phyloP scores from a whole-genome alignment of 2,329 filamentous ascomycete species.

The Pseudogymnoascus sp. region DNA sequence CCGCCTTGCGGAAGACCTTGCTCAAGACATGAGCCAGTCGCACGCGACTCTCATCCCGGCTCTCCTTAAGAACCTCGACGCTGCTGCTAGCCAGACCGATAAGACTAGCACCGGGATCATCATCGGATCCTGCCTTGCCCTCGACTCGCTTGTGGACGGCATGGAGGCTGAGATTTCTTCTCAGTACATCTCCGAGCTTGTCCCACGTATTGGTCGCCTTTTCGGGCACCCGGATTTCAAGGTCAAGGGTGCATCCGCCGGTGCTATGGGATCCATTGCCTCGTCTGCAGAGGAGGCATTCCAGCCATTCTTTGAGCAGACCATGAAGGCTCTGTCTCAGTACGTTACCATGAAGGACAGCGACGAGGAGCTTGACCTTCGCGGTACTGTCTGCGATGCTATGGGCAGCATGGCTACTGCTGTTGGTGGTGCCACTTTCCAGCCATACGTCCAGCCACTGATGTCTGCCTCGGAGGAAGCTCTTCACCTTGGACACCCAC shows the following conservation, averaged over 20 bases:
- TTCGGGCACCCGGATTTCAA: slow-evolving; percentile 79
- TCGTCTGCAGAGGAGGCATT: slow-evolving; percentile 76
- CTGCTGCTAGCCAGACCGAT: slow-evolving; percentile 60
- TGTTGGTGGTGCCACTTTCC: slow-evolving; percentile 77
- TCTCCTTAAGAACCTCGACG: slow-evolving; percentile 80
- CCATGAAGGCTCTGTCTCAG: slow-evolving; percentile 79
- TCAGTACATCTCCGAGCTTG: slow-evolving; percentile 72
- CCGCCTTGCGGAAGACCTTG: slow-evolving; percentile 84
- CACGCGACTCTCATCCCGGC: slow-evolving; percentile 78
- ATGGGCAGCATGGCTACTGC: slow-evolving; percentile 88
- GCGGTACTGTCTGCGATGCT: slow-evolving; percentile 83
- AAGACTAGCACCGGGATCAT: slow-evolving; percentile 80
- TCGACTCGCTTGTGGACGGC: slow-evolving; percentile 85
- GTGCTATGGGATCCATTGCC: slow-evolving; percentile 84
- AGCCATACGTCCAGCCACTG: slow-evolving; percentile 81
- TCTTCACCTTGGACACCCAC: slow-evolving; percentile 76
- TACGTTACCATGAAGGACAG: slow-evolving; percentile 82
- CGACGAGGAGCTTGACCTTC: slow-evolving; percentile 81
- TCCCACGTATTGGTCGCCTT: slow-evolving; percentile 76
- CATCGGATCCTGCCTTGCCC: slow-evolving; percentile 79
- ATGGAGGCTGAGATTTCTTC: slow-evolving; percentile 74
- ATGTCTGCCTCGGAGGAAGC: slow-evolving; percentile 92
- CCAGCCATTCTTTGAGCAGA: slow-evolving; percentile 82
- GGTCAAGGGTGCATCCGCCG: slow-evolving; percentile 82
- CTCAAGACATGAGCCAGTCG: slow-evolving; percentile 79